A percentile compares a stretch with the other conserved stretches of the same genome.
Evolutionary conservation across 768 basidiomycete species (phyloP).

Genomic region (Floccularia luteovirens): DNA sequence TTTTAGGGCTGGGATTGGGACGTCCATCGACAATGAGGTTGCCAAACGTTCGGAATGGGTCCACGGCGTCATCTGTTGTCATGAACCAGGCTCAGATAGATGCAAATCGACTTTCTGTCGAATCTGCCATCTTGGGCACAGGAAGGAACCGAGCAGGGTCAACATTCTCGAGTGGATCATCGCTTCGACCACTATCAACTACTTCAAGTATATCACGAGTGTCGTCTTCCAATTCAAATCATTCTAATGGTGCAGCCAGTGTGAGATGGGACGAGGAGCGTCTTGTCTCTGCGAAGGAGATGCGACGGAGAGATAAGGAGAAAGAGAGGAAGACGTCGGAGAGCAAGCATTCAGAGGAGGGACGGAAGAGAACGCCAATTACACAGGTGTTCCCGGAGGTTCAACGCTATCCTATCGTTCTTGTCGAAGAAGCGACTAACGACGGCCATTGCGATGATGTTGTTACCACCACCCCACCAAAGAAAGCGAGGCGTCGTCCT

Average conservation of each 20-base stretch:
- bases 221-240: conserved; percentile 13
- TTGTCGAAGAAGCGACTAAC: conserved; percentile 43
- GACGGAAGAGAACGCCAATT: conserved; percentile 44
- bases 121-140: conserved; percentile 15
- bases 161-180: conserved; percentile 27
- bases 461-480: conserved; percentile 28
- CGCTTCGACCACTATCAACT: conserved; percentile 17
- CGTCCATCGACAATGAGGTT: conserved; percentile 48
- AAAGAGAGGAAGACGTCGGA: conserved; percentile 21
- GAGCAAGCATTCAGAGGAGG: conserved; percentile 41
- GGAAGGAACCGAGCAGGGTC: conserved; percentile 25
- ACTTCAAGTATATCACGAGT: too few species aligned
- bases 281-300: conserved; percentile 40
- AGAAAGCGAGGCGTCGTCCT: conserved; percentile 45
- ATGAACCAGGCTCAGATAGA: conserved; percentile 6
- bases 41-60: conserved; percentile 29
- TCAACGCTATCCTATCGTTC: conserved; percentile 24
- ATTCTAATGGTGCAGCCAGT: conserved; percentile 9
- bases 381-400: conserved; percentile 53
- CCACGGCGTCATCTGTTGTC: conserved; percentile 24
- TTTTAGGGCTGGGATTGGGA: conserved; percentile 55
- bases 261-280: conserved; percentile 24
- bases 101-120: conserved; percentile 28
- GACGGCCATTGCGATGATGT: conserved; percentile 37
- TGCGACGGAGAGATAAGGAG: conserved; percentile 25